These are phyloP conservation scores for Pueraria montana DNA, from an alignment of 306 rosid genomes.

Conservation along the genomic window DNA sequence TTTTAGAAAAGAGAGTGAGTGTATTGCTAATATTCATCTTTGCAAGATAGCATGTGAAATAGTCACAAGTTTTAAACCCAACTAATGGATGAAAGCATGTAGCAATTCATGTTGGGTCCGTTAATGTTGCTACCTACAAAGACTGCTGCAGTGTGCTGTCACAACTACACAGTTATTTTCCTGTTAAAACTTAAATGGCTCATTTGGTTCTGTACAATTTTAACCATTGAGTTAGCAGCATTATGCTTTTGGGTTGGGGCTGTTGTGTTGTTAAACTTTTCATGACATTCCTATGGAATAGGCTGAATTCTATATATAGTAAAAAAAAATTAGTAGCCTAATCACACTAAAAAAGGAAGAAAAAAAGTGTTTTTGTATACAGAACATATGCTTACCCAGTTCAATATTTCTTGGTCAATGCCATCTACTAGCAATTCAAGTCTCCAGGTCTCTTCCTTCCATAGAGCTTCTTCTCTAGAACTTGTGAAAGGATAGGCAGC, in stretches of 20 bases:
- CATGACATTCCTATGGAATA: not conserved
- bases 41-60: not conserved
- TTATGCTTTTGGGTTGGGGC: conserved; percentile 8
- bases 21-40: not conserved
- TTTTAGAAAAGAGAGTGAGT: not conserved
- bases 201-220: not conserved
- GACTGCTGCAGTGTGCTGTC: not conserved
- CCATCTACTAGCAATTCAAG: conserved; percentile 67
- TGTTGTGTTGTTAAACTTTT: conserved; percentile 18
- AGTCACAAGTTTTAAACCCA: not conserved
- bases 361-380: not conserved
- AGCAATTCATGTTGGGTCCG: not conserved
- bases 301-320: not conserved
- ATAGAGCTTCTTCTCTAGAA: conserved; percentile 64
- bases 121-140: not conserved
- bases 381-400: conserved; percentile 60
- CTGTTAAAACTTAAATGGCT: not conserved
- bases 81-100: not conserved
- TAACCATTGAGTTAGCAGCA: not conserved
- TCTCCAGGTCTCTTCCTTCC: conserved; percentile 75
- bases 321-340: not conserved
- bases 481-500: conserved; percentile 76
- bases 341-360: not conserved
- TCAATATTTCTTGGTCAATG: conserved; percentile 62
- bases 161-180: not conserved